Base-by-base conservation (phyloP, 192 early-diverging fungal genomes). In the Coemansia sp. region DNA sequence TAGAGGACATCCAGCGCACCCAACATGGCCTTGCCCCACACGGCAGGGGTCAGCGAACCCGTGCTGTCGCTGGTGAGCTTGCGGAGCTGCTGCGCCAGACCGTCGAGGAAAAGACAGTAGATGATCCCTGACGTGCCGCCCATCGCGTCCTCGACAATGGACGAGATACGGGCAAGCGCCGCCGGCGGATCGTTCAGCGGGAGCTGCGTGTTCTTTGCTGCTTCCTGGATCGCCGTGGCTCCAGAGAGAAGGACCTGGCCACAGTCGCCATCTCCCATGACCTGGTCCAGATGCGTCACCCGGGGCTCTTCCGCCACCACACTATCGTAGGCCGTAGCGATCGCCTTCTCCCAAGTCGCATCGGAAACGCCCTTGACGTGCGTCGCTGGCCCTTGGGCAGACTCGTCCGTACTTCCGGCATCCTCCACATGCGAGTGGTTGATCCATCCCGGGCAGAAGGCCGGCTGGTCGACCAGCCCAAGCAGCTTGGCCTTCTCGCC, bases 221-320 rank as follows among this genome's bases (percentile, higher is more conserved):
- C 79, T 5, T 77, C 54, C 33, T 57, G 56, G 39, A 87, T 70
- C 25, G 80, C 80, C n/a, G 66, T 75, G 13, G 81, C 85, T 11
- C 87, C 88, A 4, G 76, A 63, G 12, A 78, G 65, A 28, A 91
- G 60, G 9, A 85, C 84, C 12, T 80, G 58, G 12, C 90, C 90
- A 51, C 88, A 92, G 59, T 91, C 90, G 12, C 90, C 90, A 50
- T 92, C 90, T 18, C 90, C 89, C 45, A 82, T 69, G 44, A 90
- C 56, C 40, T 79, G 79, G 44, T 92, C 90, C 27, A 81, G 77
- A 23, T 61, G 52, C 3, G 86, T 90, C 26, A 91, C 67, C 11
- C 77, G 51, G 2, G 89, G 79, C 69, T 75, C 71, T 9, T 49
- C 60, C 2, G 28, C 54, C 21, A 80, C 79, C 0, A 78, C 79